A percentile compares a stretch with the other conserved stretches of the same genome.
phyloP scores from a whole-genome alignment of 202 grass and related monocot genomes.

The Hordeum pubiflorum region DNA sequence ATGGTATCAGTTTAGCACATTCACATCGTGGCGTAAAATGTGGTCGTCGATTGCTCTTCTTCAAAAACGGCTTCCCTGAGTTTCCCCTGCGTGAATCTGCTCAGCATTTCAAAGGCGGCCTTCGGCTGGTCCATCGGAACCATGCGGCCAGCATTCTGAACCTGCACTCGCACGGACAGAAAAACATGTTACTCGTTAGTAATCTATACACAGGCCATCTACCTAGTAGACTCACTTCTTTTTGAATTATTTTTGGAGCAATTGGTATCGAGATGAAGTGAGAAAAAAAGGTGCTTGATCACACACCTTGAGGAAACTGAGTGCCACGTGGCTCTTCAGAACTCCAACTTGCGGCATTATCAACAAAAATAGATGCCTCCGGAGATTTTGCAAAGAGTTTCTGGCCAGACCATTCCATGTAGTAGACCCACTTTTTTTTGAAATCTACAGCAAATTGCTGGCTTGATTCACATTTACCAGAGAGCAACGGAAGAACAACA shows the following conservation, averaged over 20 bases:
- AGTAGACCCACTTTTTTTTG: not conserved
- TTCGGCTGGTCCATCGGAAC: constrained; percentile 86
- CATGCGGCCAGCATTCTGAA: constrained; percentile 78
- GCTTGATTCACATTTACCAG: too few species aligned
- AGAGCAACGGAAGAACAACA: too few species aligned
- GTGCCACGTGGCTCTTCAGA: constrained; percentile 56
- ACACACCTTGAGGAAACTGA: constrained; percentile 71
- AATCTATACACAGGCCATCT: not conserved
- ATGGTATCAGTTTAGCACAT: too few species aligned
- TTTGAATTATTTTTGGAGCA: not conserved
- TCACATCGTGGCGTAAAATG: constrained; percentile 36
- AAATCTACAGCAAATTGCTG: too few species aligned
- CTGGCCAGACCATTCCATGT: constrained; percentile 87
- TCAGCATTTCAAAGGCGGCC: constrained; percentile 74
- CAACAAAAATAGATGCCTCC: constrained; percentile 44
- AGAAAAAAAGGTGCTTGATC: not conserved
- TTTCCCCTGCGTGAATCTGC: constrained; percentile 56
- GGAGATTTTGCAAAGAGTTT: constrained; percentile 49
- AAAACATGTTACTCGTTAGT: not conserved
- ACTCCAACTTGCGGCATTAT: constrained; percentile 46
- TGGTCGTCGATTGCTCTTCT: not conserved
- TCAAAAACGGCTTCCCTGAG: constrained; percentile 17
- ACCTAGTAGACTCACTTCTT: not conserved
- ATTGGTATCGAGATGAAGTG: not conserved
- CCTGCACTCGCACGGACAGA: constrained; percentile 26